phyloP scores from a whole-genome alignment of 1,139 yeast species.

The Entelexis paramagnoliae region DNA sequence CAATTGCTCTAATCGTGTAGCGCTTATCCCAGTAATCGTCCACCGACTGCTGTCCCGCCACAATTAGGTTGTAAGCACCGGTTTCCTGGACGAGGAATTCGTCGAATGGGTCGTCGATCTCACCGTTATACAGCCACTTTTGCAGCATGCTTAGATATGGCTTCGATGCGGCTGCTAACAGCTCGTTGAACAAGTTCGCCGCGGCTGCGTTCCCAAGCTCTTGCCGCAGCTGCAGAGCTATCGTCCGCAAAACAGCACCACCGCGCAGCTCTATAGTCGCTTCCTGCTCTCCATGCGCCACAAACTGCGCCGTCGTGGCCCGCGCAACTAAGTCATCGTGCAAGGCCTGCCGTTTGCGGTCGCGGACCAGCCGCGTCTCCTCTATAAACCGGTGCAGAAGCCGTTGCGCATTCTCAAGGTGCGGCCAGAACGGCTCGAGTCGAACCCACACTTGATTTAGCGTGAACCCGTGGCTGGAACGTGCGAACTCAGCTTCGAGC shows the following conservation, averaged over 20 bases:
- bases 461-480: constrained; percentile 26
- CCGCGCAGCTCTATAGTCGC: constrained; percentile 24
- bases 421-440: constrained; percentile 32
- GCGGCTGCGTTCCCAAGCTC: constrained; percentile 57
- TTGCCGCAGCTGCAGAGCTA: constrained; percentile 47
- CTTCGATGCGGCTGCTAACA: constrained; percentile 51
- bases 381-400: constrained; percentile 7
- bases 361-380: constrained; percentile 13
- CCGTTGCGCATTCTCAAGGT: constrained; percentile 40
- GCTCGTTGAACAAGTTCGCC: constrained; percentile 39
- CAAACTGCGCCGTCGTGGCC: constrained; percentile 15
- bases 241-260: constrained; percentile 42
- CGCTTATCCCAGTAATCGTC: constrained; percentile 86
- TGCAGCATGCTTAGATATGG: constrained; percentile 63
- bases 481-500: constrained; percentile 30
- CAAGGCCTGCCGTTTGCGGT: constrained; percentile 10
- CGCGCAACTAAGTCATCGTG: constrained; percentile 13
- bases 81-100: constrained; percentile 63
- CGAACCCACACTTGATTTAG: constrained; percentile 42
- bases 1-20: constrained; percentile 64
- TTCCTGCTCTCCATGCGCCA: constrained; percentile 16
- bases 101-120: constrained; percentile 63
- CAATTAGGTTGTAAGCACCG: constrained; percentile 26
- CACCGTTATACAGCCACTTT: constrained; percentile 68
- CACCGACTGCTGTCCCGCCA: constrained; percentile 24